Conservation (phyloP, 2,329 filamentous ascomycete species). For the Neonectria sp. region DNA sequence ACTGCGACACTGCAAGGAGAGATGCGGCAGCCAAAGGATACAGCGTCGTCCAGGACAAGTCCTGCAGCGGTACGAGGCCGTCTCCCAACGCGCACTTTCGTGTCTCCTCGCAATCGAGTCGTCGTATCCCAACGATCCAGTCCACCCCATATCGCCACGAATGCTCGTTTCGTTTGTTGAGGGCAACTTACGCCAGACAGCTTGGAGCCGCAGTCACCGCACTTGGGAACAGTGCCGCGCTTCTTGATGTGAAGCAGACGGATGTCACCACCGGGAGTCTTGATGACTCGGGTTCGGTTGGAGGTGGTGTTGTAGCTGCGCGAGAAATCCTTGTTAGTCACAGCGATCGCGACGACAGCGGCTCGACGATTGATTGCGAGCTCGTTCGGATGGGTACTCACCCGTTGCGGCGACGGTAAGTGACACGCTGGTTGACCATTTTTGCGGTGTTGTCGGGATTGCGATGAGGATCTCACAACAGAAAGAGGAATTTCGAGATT, state of each 20-base stretch:
- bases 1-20: slow-evolving; percentile 11
- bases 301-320: slow-evolving; percentile 96
- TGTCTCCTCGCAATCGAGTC: slow-evolving; percentile 14
- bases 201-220: slow-evolving; percentile 98
- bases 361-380: slow-evolving; percentile 37
- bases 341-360: slow-evolving; percentile 29
- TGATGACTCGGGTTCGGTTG: slow-evolving; percentile 96
- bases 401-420: slow-evolving; percentile 85
- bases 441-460: slow-evolving; percentile 62
- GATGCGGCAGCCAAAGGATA: not conserved
- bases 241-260: slow-evolving; percentile 99
- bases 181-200: slow-evolving; percentile 90
- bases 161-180: slow-evolving; percentile 34
- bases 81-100: not conserved
- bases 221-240: slow-evolving; percentile 98
- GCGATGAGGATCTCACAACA: slow-evolving; percentile 55
- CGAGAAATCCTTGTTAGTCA: slow-evolving; percentile 44
- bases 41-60: not conserved
- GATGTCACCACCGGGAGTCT: slow-evolving; percentile 96
- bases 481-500: slow-evolving; percentile 59
- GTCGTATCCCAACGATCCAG: slow-evolving; percentile 26
- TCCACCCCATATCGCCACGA: slow-evolving; percentile 34
- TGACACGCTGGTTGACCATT: slow-evolving; percentile 73
- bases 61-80: not conserved
- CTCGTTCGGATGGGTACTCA: slow-evolving; percentile 65